Base-by-base conservation (phyloP, 257 asterid species). In the Solanum infundibuliforme region DNA sequence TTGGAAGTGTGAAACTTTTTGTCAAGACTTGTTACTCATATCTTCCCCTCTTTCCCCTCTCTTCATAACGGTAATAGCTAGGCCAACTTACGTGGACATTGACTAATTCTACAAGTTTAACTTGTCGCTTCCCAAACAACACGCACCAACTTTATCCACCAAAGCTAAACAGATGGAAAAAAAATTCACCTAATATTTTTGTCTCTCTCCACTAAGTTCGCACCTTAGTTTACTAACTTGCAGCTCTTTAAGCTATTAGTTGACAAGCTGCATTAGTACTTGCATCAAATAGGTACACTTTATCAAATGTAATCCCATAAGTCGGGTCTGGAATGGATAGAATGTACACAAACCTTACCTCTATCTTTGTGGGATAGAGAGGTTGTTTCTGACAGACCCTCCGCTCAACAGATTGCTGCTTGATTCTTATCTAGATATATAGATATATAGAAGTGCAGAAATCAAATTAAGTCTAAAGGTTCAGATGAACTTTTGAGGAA, bases 271-370 rank as follows among this genome's bases (percentile, higher is more conserved):
- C 27, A 72, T 72, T 34, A 34, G 46, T 32, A 72, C 46, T 72
- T 72, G 43, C 27, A 72, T 18, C 27, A 34, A 72, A 32, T 32
- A 31, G 14, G 14, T 32, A 72, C 27, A 7, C 27, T 72, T 72
- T 8, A 34, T 34, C 27, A 72, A 18, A 4, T 31, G 39, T 69
- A 31, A 69, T 31, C 7, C 6, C n/a, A 71, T 7, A 71, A 71
- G 3, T 71, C 4, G 6, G 2, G 0, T 31, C 1, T 6, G 1
- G 6, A 69, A 12, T 6, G 0, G 3, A 4, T 29, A 69, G 38
- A 1, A 69, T 7, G n/a, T 0, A 72, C 8, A 0, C 8, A 69
- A 18, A 69, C 0, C 23, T 72, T 32, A 72, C 4, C 43, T 23
- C 25, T 32, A 32, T 20, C 79, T 18, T 18, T 34, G 14, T 32